Conservation (phyloP, 169 alveolate genomes). For the Miamiensis avidus region DNA sequence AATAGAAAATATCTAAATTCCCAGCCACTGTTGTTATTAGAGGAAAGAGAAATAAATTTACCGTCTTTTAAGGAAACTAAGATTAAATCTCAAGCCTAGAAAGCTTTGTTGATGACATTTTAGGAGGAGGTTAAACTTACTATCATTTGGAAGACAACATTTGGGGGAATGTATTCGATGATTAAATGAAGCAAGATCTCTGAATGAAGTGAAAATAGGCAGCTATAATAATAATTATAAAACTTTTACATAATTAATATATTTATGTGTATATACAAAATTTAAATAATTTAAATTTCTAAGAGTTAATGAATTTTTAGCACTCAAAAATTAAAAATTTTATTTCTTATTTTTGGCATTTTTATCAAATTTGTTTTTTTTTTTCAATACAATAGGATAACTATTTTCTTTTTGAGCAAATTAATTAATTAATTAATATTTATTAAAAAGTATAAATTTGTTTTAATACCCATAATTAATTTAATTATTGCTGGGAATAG, state of each 20-base stretch:
- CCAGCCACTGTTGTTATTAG: slow-evolving; percentile 34
- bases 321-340: too few relatives aligned
- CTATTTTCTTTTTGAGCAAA: neutral
- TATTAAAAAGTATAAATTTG: too few relatives aligned
- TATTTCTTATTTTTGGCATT: too few relatives aligned
- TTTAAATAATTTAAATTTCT: too few relatives aligned
- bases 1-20: too few relatives aligned
- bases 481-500: neutral
- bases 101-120: slow-evolving; percentile 38
- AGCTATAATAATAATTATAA: too few relatives aligned
- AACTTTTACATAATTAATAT: too few relatives aligned
- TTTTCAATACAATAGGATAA: too few relatives aligned
- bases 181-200: slow-evolving; percentile 21
- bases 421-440: too few relatives aligned
- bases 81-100: neutral
- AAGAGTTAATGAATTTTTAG: too few relatives aligned
- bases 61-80: neutral
- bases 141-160: slow-evolving; percentile 8
- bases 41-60: slow-evolving; percentile 39
- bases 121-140: slow-evolving; percentile 41
- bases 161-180: slow-evolving; percentile 18
- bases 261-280: too few relatives aligned
- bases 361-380: too few relatives aligned
- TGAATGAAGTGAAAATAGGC: slow-evolving; percentile 14
- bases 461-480: neutral